These are phyloP conservation scores for Diutina pseudorugosa DNA, from an alignment of 1,139 yeast species.

Conservation along the genomic window DNA sequence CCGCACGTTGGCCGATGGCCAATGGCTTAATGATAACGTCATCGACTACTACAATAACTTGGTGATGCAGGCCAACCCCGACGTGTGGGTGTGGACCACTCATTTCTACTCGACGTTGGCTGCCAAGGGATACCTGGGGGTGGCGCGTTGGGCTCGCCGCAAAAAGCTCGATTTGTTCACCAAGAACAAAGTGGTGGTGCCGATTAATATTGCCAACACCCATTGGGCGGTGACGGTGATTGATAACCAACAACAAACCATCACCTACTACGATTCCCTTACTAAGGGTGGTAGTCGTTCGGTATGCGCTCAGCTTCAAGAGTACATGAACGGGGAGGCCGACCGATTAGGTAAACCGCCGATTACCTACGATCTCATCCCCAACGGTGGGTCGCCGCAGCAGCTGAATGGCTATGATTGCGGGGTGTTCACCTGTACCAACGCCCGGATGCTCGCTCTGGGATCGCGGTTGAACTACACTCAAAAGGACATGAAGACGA, in stretches of 20 bases:
- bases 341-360: slow-evolving; percentile 25
- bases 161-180: slow-evolving; percentile 58
- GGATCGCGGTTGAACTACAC: slow-evolving; percentile 37
- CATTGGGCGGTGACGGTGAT: slow-evolving; percentile 92
- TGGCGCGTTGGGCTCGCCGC: slow-evolving; percentile 82
- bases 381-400: slow-evolving; percentile 52
- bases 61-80: slow-evolving; percentile 26
- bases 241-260: slow-evolving; percentile 44
- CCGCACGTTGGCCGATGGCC: slow-evolving; percentile 52
- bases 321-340: slow-evolving; percentile 51
- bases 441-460: slow-evolving; percentile 50
- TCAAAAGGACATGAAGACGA: slow-evolving; percentile 56
- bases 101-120: slow-evolving; percentile 72
- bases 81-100: slow-evolving; percentile 68
- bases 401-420: slow-evolving; percentile 91
- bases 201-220: slow-evolving; percentile 68
- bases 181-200: slow-evolving; percentile 60
- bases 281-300: slow-evolving; percentile 41
- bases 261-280: slow-evolving; percentile 72
- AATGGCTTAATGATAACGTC: slow-evolving; percentile 86
- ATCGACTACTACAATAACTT: slow-evolving; percentile 72
- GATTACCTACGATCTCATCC: slow-evolving; percentile 22
- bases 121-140: slow-evolving; percentile 67
- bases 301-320: slow-evolving; percentile 41
- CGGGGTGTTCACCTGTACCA: slow-evolving; percentile 86